Conservation (phyloP, 805 yeast genomes). For the Monosporozyma siamensis region DNA sequence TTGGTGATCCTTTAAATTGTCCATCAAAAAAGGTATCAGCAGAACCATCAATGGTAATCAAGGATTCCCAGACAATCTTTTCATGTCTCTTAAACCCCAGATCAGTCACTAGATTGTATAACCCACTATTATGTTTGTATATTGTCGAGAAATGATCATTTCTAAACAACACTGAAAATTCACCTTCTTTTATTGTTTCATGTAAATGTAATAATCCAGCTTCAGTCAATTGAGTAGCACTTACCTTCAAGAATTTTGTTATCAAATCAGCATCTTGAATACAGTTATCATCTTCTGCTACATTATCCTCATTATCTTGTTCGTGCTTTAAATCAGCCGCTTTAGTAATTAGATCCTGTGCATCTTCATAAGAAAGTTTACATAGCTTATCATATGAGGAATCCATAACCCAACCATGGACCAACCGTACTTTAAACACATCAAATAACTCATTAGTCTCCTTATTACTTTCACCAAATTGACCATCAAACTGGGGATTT, state of each 20-base stretch:
- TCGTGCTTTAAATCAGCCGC: conserved; percentile 29
- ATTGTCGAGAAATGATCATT: conserved; percentile 84
- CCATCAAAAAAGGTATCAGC: conserved; percentile 61
- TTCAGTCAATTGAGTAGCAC: conserved; percentile 66
- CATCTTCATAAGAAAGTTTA: conserved; percentile 44
- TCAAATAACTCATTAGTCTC: conserved; percentile 39
- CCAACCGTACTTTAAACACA: conserved; percentile 47
- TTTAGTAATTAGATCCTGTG: conserved; percentile 47
- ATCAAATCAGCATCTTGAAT: conserved; percentile 27
- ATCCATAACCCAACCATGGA: conserved; percentile 76
- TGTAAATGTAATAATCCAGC: conserved; percentile 46
- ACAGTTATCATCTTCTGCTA: conserved; percentile 18
- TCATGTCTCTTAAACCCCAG: conserved; percentile 43
- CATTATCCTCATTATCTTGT: conserved; percentile 3
- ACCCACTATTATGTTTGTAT: conserved; percentile 36
- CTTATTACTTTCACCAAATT: conserved; percentile 44
- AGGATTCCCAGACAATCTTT: conserved; percentile 69
- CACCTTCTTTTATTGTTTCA: conserved; percentile 36
- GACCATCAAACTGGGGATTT: conserved; percentile 59
- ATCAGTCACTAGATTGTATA: conserved; percentile 69
- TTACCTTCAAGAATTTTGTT: conserved; percentile 41
- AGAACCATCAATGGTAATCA: conserved; percentile 54
- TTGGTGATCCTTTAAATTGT: conserved; percentile 32
- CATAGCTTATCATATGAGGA: conserved; percentile 26
- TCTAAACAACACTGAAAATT: conserved; percentile 68